Conservation (phyloP, 148 eudicot species). For the Rhododendron henanense region DNA sequence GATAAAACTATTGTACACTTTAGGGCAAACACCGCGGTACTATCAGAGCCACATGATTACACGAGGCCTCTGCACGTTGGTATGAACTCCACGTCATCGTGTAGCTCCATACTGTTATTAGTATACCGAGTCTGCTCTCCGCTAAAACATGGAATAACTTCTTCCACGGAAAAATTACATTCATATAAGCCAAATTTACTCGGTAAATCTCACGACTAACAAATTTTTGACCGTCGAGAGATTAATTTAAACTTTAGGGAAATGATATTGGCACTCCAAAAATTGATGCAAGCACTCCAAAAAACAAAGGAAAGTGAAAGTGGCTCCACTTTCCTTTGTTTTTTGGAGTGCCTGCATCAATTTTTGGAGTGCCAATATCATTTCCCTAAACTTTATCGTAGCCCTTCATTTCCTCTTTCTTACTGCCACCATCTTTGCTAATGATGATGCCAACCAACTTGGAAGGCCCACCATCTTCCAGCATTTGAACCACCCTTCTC, state of each 20-base stretch:
- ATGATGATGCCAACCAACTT: conserved; percentile 42
- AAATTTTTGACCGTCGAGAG: not conserved
- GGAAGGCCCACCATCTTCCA: conserved; percentile 77
- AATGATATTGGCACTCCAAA: no score
- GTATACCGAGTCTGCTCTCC: not conserved
- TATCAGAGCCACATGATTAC: not conserved
- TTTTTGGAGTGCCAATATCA: no score
- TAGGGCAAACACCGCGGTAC: not conserved
- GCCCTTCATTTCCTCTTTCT: conserved; percentile 22
- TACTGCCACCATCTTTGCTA: conserved; percentile 41
- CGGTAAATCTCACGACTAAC: not conserved
- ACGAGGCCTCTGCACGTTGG: no score
- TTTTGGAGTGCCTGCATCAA: no score
- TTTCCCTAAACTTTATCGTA: not conserved
- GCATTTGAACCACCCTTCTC: conserved; percentile 89
- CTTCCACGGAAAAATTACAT: not conserved
- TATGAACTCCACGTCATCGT: not conserved
- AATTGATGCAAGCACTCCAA: no score
- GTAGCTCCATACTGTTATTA: not conserved
- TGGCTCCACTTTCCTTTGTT: no score
- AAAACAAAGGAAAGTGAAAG: no score
- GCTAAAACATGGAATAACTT: not conserved
- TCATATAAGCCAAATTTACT: not conserved
- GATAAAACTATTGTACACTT: no score
- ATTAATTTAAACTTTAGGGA: not conserved